Evolutionary conservation across 2,329 filamentous ascomycete genomes (phyloP), one percentile per base, ranked within the genome.

Genomic region (Colletotrichum scovillei): DNA sequence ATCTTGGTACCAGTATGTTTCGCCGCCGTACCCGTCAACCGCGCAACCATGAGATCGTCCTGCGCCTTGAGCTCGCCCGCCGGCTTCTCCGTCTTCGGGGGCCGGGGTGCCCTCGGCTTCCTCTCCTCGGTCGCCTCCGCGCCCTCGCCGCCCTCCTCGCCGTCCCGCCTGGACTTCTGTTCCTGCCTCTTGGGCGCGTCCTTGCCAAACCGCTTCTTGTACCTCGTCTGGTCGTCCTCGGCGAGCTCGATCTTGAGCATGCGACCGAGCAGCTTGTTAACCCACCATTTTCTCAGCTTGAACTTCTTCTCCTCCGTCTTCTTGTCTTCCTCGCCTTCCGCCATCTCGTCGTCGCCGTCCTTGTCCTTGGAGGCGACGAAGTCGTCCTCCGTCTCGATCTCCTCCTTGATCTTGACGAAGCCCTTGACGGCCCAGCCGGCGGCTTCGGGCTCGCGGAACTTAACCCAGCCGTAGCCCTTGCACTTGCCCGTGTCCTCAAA

Each of bases 401-500:
- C 88, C 80, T 92, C 89, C 80, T 89, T 89, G 78, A 95, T 88
- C 84, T 91, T 91, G 73, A 95, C 88, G 78, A 93, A 98, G 0
- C 96, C 96, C 80, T 92, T 92, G 76, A 97, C 95, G 0, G 84
- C 84, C 78, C 89, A 89, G 63, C 92, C 90, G 0, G 95, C 95
- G 0, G 93, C 90, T 69, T 94, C 91, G 12, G 95, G 80, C 63
- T 95, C 92, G 80, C 92, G 92, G 83, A 98, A 99, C 74, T 94
- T 94, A 74, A 99, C 91, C 95, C 97, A 99, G 6, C 93, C 97
- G 84, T 93, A 99, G 22, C 97, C 97, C 85, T 98, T 98, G 87
- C 97, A 99, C 85, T 98, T 99, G 56, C 97, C 97, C 24, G 93
- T 93, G 82, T 99, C 97, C 82, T 98, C 94, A 80, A 99, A 99